Percentiles rank a stretch among this genome's conserved stretches.
These are phyloP conservation scores for Talaromyces adpressus DNA, from an alignment of 495 filamentous ascomycete species.

Conservation along the genomic window DNA sequence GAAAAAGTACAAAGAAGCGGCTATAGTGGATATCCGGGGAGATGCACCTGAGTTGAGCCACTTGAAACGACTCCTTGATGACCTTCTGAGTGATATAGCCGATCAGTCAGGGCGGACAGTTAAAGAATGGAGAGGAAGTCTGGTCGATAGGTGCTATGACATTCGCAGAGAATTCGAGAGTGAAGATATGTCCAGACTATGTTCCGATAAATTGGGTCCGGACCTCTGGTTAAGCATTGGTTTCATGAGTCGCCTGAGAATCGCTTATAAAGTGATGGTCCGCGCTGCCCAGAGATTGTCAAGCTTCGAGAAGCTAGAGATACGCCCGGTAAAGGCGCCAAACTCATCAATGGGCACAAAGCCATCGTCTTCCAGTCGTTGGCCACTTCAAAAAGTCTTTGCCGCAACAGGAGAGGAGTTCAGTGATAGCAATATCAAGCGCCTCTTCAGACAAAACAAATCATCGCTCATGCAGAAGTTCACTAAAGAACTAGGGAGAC, in stretches of 20 bases:
- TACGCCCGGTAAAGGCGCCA: neutral
- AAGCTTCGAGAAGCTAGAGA: neutral
- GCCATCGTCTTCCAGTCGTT: neutral
- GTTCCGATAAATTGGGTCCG: neutral
- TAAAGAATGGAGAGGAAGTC: too few species aligned
- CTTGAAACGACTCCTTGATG: neutral
- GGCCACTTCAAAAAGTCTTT: neutral
- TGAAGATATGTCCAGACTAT: neutral
- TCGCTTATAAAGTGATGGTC: neutral
- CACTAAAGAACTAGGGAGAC: neutral
- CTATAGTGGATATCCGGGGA: neutral
- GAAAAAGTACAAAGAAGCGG: neutral
- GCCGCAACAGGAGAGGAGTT: neutral
- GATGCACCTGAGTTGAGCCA: neutral
- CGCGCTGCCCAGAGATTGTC: neutral
- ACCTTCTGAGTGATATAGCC: too few species aligned
- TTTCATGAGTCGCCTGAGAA: neutral
- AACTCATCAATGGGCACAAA: neutral
- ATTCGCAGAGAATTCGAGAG: neutral
- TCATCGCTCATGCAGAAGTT: neutral
- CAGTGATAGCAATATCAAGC: neutral
- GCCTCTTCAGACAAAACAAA: neutral
- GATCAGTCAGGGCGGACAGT: too few species aligned
- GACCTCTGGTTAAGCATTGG: neutral
- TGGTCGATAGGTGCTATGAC: neutral